A percentile compares a stretch with the other conserved stretches of the same genome.
Conservation (phyloP, 2,329 filamentous ascomycete genomes). For the Fusarium pilosicola region DNA sequence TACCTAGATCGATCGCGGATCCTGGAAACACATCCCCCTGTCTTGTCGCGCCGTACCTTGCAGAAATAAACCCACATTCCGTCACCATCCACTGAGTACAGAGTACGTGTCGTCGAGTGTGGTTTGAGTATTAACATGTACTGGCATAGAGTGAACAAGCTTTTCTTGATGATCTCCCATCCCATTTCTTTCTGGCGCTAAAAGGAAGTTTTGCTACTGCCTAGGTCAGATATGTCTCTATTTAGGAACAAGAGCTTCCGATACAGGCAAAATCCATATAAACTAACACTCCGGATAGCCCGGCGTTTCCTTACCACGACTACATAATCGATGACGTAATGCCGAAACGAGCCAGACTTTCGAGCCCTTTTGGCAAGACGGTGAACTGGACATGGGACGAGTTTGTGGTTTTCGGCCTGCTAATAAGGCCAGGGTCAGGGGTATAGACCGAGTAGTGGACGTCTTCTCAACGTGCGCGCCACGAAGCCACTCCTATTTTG, state of each 20-base stretch:
- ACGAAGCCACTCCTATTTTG: constrained; percentile 26
- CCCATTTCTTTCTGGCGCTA: not conserved
- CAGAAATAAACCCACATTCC: constrained; percentile 35
- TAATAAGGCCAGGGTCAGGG: constrained; percentile 25
- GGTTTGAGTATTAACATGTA: constrained; percentile 4
- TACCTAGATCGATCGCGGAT: constrained; percentile 36
- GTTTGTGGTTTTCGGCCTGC: constrained; percentile 20
- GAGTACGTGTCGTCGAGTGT: constrained; percentile 19
- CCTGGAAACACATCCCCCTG: constrained; percentile 20
- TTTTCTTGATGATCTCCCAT: constrained; percentile 11
- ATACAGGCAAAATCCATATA: not conserved
- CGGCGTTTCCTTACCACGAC: constrained; percentile 27
- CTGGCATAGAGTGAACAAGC: constrained; percentile 11
- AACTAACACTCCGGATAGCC: constrained; percentile 18
- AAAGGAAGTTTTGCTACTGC: not conserved
- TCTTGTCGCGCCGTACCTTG: constrained; percentile 30
- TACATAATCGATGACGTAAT: constrained; percentile 38
- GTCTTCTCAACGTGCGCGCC: constrained; percentile 22
- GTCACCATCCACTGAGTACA: constrained; percentile 19
- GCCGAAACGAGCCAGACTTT: not conserved
- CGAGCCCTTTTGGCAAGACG: constrained; percentile 17
- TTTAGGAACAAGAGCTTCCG: not conserved
- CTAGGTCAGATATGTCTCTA: not conserved
- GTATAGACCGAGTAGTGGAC: constrained; percentile 22
- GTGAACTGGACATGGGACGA: constrained; percentile 34